Percentiles rank a stretch among this genome's conserved stretches.
These are phyloP conservation scores for Ophiognomonia clavigignenti-juglandacearum DNA, from an alignment of 2,329 filamentous ascomycete species.

Conservation along the genomic window DNA sequence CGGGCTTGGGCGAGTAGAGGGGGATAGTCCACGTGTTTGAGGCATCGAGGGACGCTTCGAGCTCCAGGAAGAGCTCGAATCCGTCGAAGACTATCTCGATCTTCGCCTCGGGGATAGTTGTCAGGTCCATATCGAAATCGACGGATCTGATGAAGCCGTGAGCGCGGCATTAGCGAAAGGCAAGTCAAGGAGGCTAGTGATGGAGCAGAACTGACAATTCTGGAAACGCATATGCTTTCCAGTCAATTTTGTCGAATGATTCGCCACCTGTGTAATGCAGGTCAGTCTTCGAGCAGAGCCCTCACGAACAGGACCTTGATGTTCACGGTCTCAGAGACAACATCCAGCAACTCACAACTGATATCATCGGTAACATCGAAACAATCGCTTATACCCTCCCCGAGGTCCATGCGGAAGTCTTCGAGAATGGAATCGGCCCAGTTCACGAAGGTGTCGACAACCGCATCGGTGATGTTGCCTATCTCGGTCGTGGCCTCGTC, in stretches of 20 bases:
- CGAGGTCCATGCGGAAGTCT: slow-evolving; percentile 21
- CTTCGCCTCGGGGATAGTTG: slow-evolving; percentile 35
- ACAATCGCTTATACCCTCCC: slow-evolving; percentile 20
- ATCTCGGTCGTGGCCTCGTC: slow-evolving; percentile 27
- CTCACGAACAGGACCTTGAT: not conserved
- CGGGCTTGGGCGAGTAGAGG: slow-evolving; percentile 39
- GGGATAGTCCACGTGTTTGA: slow-evolving; percentile 41
- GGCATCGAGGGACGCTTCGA: slow-evolving; percentile 37
- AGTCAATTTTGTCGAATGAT: slow-evolving; percentile 21
- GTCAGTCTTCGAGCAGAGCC: not conserved
- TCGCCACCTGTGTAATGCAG: not conserved
- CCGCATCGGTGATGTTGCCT: slow-evolving; percentile 26
- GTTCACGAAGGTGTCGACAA: slow-evolving; percentile 5
- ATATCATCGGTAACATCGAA: slow-evolving; percentile 21
- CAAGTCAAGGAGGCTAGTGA: slow-evolving; percentile 11
- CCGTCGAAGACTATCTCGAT: slow-evolving; percentile 44
- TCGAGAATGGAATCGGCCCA: slow-evolving; percentile 28
- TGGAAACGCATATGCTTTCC: slow-evolving; percentile 29
- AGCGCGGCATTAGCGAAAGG: slow-evolving; percentile 4
- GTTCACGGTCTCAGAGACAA: not conserved
- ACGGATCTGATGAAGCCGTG: slow-evolving; percentile 22
- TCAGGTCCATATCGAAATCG: slow-evolving; percentile 38
- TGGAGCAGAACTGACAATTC: slow-evolving; percentile 19
- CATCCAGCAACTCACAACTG: slow-evolving; percentile 6
- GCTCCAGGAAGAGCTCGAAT: slow-evolving; percentile 46